phyloP scores from a whole-genome alignment of 1,284 basidiomycete species.

The Porogramme epimiltina region DNA sequence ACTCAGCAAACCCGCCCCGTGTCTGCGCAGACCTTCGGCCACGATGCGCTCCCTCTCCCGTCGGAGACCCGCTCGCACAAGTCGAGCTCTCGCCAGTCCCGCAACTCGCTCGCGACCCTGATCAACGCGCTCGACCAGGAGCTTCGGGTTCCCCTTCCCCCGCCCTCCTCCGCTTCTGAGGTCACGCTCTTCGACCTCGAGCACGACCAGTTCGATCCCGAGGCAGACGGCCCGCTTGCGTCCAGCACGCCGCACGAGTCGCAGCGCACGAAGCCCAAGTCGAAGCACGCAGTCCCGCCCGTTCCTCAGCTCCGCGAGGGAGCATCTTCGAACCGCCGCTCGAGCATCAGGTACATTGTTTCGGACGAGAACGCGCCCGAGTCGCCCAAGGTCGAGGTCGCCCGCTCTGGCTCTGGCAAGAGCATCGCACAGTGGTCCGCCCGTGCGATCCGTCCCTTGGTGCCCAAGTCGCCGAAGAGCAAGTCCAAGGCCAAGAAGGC shows the following conservation, averaged over 20 bases:
- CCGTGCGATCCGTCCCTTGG: conserved; percentile 50
- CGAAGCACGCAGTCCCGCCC: conserved; percentile 35
- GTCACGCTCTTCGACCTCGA: conserved; percentile 56
- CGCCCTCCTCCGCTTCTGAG: conserved; percentile 58
- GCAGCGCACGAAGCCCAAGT: conserved; percentile 35
- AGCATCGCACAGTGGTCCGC: conserved; percentile 48
- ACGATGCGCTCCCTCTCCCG: conserved; percentile 32
- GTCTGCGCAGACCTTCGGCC: conserved; percentile 49
- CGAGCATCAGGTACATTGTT: conserved; percentile 65
- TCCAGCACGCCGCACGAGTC: conserved; percentile 65
- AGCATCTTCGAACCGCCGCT: conserved; percentile 37
- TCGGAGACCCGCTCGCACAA: conserved; percentile 44
- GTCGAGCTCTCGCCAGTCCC: conserved; percentile 52
- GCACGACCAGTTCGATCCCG: conserved; percentile 20
- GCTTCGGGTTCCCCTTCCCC: conserved; percentile 31
- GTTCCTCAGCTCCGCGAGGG: conserved; percentile 29
- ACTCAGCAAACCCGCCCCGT: conserved; percentile 23
- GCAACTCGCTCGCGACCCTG: conserved; percentile 51
- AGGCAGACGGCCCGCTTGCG: conserved; percentile 45
- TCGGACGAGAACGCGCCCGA: conserved; percentile 47
- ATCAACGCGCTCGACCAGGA: conserved; percentile 38
- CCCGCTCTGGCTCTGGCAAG: conserved; percentile 27
- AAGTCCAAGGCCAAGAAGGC: conserved; percentile 50
- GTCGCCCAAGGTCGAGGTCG: conserved; percentile 29
- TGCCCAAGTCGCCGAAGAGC: conserved; percentile 53